Evolutionary conservation across 1,139 yeast genomes (phyloP).

Genomic region (Hemisphaericaspora lyxosophila): DNA sequence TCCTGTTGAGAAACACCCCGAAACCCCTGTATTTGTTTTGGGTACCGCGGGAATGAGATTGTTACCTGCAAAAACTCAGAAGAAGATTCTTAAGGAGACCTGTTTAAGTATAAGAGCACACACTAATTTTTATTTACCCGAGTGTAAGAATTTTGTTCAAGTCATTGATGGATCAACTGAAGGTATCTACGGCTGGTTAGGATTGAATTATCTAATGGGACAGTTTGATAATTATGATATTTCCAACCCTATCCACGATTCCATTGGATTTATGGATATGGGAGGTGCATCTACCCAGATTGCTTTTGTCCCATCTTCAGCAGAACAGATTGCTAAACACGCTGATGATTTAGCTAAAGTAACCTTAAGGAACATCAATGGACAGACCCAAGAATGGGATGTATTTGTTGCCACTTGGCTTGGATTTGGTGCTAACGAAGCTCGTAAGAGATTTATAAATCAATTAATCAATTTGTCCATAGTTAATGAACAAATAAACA

Average conservation of each 20-base stretch:
- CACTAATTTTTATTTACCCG: conserved; percentile 48
- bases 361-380: conserved; percentile 57
- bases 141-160: conserved; percentile 62
- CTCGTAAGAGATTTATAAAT: conserved; percentile 61
- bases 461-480: conserved; percentile 40
- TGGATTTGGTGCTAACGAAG: conserved; percentile 84
- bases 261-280: conserved; percentile 86
- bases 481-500: conserved; percentile 22
- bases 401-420: conserved; percentile 82
- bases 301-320: conserved; percentile 68
- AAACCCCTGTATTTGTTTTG: conserved; percentile 70
- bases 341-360: conserved; percentile 62
- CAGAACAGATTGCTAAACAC: conserved; percentile 54
- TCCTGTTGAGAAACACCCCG: conserved; percentile 50
- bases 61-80: conserved; percentile 47
- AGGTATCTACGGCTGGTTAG: conserved; percentile 81
- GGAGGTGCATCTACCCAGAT: conserved; percentile 87
- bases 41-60: conserved; percentile 87
- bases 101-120: conserved; percentile 50
- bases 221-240: conserved; percentile 48
- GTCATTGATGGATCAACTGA: conserved; percentile 80
- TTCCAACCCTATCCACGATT: conserved; percentile 35
- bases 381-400: conserved; percentile 63
- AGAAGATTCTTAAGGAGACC: conserved; percentile 47
- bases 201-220: conserved; percentile 65